These are phyloP conservation scores for Fusarium anthophilum DNA, from an alignment of 2,329 filamentous ascomycete species.

Conservation along the genomic window DNA sequence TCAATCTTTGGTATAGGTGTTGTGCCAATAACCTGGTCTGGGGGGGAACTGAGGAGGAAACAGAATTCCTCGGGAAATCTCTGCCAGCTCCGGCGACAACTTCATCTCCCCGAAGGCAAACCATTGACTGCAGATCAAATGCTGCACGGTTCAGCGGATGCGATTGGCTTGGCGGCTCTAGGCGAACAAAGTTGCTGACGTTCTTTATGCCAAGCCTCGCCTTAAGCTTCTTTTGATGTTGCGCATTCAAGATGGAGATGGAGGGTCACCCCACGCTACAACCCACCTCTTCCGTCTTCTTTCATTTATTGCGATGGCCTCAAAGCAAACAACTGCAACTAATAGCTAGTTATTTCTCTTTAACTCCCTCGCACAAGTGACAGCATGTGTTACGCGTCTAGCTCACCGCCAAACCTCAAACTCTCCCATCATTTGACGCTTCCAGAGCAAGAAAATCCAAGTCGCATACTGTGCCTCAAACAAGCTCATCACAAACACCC, in stretches of 20 bases:
- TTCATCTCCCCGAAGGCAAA: background rate
- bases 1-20: background rate
- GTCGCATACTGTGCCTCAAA: constrained; percentile 11
- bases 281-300: background rate
- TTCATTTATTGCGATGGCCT: background rate
- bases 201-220: background rate
- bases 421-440: background rate
- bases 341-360: background rate
- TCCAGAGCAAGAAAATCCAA: background rate
- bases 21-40: too few species aligned
- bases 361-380: accelerated
- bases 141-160: background rate
- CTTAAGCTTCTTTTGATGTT: constrained; percentile 5
- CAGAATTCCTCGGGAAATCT: background rate
- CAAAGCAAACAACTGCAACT: background rate
- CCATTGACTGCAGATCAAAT: background rate
- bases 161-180: constrained; percentile 7
- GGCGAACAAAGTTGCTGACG: background rate
- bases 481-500: constrained; percentile 15
- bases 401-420: background rate
- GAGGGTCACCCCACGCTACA: constrained; percentile 1
- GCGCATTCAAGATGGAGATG: background rate
- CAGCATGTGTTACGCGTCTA: background rate
- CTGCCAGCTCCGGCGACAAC: background rate
- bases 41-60: background rate